Conservation (phyloP, 805 yeast species). For the Metschnikowia gelsemii region DNA sequence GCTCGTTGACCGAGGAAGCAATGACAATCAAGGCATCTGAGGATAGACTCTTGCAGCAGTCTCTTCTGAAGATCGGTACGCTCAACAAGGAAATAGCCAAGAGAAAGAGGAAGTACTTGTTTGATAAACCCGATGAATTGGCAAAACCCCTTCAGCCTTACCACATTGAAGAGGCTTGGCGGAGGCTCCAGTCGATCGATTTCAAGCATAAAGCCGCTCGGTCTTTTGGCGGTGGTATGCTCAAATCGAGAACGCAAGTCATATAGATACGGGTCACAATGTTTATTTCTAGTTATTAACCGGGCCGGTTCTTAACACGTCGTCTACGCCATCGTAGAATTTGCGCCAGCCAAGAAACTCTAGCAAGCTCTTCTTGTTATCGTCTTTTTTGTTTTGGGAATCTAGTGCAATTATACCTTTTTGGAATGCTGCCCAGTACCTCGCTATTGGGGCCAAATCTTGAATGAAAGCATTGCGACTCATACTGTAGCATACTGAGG, state of each 20-base stretch:
- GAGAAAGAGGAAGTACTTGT: conserved; percentile 53
- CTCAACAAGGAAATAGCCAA: conserved; percentile 29
- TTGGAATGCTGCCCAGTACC: conserved; percentile 39
- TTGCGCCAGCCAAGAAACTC: conserved; percentile 35
- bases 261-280: conserved; percentile 30
- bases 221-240: conserved; percentile 69
- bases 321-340: conserved; percentile 26
- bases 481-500: conserved; percentile 30
- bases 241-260: conserved; percentile 51
- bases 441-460: conserved; percentile 34
- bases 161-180: conserved; percentile 89
- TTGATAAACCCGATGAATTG: conserved; percentile 86
- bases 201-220: conserved; percentile 63
- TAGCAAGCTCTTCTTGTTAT: conserved; percentile 25
- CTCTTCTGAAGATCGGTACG: conserved; percentile 24
- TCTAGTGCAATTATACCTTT: conserved; percentile 26
- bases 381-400: conserved; percentile 9
- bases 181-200: conserved; percentile 61
- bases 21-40: conserved; percentile 72
- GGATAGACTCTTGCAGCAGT: conserved; percentile 39
- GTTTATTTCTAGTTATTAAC: background rate
- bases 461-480: conserved; percentile 26
- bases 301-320: conserved; percentile 16
- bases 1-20: conserved; percentile 91
- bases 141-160: conserved; percentile 74